Percentiles rank a stretch among this genome's conserved stretches.
phyloP scores from a whole-genome alignment of 169 alveolate genomes.

The Plasmodium adleri region DNA sequence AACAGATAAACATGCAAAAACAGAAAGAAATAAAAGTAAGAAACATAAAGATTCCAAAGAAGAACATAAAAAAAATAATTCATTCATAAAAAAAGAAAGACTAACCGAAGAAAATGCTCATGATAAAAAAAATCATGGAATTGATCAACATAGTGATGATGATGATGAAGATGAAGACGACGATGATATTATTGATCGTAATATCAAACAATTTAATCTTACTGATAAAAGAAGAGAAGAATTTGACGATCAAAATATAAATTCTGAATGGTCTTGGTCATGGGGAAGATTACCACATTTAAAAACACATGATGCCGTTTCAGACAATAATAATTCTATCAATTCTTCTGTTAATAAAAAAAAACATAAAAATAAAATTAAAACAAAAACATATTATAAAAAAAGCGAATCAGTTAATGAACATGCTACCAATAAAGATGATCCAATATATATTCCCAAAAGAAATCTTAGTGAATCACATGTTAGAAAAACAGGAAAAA shows the following conservation, averaged over 20 bases:
- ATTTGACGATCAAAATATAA: constrained; percentile 42
- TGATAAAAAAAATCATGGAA: neutral
- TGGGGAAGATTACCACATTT: constrained; percentile 78
- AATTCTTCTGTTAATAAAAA: constrained; percentile 30
- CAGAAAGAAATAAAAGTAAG: constrained; percentile 14
- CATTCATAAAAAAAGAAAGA: neutral
- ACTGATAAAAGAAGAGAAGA: constrained; percentile 7
- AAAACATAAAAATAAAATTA: constrained; percentile 43
- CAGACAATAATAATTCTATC: constrained; percentile 36
- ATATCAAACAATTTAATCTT: neutral
- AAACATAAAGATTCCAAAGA: constrained; percentile 1
- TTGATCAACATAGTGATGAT: neutral
- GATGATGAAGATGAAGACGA: neutral
- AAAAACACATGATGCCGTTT: constrained; percentile 24
- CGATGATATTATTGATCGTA: neutral
- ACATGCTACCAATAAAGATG: constrained; percentile 7
- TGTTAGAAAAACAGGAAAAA: constrained; percentile 5
- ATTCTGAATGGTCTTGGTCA: constrained; percentile 78
- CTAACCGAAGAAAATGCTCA: constrained; percentile 1
- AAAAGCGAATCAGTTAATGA: constrained; percentile 39
- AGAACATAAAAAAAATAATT: neutral
- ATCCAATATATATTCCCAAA: constrained; percentile 1
- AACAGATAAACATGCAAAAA: constrained; percentile 13
- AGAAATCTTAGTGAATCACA: constrained; percentile 54
- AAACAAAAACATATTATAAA: constrained; percentile 26